These are phyloP conservation scores for Chenopodium album DNA, from an alignment of 148 eudicot genomes.

Conservation along the genomic window DNA sequence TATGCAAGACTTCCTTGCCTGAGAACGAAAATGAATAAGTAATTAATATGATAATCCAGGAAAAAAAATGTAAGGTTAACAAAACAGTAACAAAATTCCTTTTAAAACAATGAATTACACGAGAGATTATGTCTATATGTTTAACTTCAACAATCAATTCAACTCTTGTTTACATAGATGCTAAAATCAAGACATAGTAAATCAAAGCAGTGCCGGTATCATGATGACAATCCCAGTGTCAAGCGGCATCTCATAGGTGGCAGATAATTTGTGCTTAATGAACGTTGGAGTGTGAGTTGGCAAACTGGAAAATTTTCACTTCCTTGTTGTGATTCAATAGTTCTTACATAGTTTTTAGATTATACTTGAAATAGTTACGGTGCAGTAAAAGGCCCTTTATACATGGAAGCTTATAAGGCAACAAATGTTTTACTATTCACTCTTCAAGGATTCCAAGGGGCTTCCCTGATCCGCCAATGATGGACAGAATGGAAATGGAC, in stretches of 20 bases:
- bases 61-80: neutral
- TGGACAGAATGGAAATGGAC: neutral
- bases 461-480: neutral
- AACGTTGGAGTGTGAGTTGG: neutral
- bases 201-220: neutral
- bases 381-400: neutral
- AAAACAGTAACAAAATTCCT: neutral
- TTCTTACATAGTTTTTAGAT: neutral
- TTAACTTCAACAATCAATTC: neutral
- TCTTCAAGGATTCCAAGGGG: neutral
- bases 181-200: neutral
- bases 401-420: neutral
- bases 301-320: neutral
- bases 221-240: neutral
- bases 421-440: neutral
- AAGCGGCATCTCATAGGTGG: neutral
- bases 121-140: neutral
- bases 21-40: conserved; percentile 13
- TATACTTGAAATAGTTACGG: neutral
- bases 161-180: neutral
- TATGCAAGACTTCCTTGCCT: conserved; percentile 61
- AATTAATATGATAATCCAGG: neutral
- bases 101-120: neutral
- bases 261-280: neutral
- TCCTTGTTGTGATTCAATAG: neutral